Evolutionary conservation across 73 alveolate genomes (phyloP), one percentile per base, ranked within the genome.

Genomic region (Blepharisma stoltei): DNA sequence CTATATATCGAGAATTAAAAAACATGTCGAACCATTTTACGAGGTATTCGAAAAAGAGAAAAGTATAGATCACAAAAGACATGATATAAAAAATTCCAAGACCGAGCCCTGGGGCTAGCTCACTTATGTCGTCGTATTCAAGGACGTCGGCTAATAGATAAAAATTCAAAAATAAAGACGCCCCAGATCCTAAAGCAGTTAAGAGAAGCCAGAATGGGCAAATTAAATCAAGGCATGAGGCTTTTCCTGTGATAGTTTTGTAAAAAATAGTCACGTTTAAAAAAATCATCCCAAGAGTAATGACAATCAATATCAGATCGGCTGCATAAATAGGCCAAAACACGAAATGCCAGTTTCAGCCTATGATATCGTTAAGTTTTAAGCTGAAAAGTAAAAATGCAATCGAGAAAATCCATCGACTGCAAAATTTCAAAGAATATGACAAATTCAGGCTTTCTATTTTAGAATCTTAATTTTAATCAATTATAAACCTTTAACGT

Each of bases 271-370:
- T 14, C 2, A n/a, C 37, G 3, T 14, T 38, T 8, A 18, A 18
- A 9, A 60, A 14, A 9, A 60, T 14, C 73, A 14, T 11, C 18
- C 49, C 73, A 20, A 60, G 38, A 9, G 46, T 38, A 1, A 60
- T 25, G 0, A 60, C 46, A 9, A 60, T 5, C 38, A 60, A 38
- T 9, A 14, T 25, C 18, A 60, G 0, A 38, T 14, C 45, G 2
- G 23, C 38, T 14, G 23, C 23, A n/a, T 38, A 60, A 20, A 60
- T 38, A 25, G 73, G 73, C 73, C 73, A 60, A 60, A 60, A 60
- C 18, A 60, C 23, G 73, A 14, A 60, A n/a, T 8, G 45, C 73
- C 73, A 60, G 49, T 60, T 60, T 47, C 73, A 60, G 5, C 4
- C 4, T 1, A 60, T 60, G 4, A 60, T n/a, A 1, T 60, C 23